Evolutionary conservation across 441 rosid species (phyloP).

Genomic region (Adansonia rubrostipa): DNA sequence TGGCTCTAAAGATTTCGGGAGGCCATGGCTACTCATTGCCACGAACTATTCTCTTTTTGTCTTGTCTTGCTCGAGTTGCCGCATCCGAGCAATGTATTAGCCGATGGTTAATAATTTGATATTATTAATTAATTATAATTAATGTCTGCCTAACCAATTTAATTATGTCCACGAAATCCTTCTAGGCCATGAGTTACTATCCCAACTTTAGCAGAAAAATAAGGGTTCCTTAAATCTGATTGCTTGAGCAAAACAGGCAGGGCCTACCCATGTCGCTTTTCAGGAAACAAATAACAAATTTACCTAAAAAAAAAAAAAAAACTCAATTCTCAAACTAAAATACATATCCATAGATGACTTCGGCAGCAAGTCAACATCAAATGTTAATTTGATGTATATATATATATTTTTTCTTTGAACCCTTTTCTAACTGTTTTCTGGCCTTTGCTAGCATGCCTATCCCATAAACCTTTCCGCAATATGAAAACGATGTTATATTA

Average conservation of each 20-base stretch:
- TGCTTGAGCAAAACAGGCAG: constrained; percentile 39
- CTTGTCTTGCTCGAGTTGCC: constrained; percentile 33
- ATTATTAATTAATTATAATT: background rate
- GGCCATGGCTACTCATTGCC: constrained; percentile 23
- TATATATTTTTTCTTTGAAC: too few species aligned
- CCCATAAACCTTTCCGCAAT: background rate
- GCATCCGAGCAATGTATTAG: constrained; percentile 28
- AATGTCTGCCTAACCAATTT: background rate
- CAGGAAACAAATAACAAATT: constrained; percentile 5
- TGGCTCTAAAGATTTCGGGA: constrained; percentile 40
- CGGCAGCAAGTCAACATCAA: constrained; percentile 18
- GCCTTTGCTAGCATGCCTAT: too few species aligned
- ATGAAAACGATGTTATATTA: constrained; percentile 33
- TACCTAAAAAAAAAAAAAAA: background rate
- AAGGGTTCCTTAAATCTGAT: constrained; percentile 18
- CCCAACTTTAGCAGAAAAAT: constrained; percentile 26
- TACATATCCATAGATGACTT: background rate
- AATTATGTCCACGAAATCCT: constrained; percentile 21
- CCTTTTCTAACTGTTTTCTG: too few species aligned
- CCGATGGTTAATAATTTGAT: background rate
- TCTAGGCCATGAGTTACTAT: constrained; percentile 17
- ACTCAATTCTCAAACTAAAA: background rate
- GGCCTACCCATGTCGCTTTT: constrained; percentile 46
- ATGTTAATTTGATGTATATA: background rate
- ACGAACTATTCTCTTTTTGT: constrained; percentile 19